Conservation (phyloP, 192 early-diverging fungal species). For the Polychytrium aggregatum region DNA sequence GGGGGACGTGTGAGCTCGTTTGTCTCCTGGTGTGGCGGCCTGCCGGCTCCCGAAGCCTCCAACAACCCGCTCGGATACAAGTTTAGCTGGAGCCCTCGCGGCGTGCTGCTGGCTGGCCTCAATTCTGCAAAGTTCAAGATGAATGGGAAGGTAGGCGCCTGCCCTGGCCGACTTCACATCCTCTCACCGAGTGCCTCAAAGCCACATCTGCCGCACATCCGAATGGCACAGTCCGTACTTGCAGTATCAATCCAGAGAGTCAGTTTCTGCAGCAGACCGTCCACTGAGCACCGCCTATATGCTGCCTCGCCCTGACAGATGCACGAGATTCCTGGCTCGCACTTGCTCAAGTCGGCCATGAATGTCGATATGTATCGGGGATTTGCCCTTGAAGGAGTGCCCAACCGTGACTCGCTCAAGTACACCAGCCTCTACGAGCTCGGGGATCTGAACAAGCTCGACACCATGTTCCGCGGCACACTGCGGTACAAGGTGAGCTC, state of each 20-base stretch:
- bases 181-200: neutral
- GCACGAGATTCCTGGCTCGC: constrained; percentile 50
- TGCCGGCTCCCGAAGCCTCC: constrained; percentile 91
- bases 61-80: constrained; percentile 99
- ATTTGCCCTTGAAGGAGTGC: constrained; percentile 85
- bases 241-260: too few species aligned
- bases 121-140: constrained; percentile 76
- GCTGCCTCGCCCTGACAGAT: constrained; percentile 15
- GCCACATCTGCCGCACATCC: too few species aligned
- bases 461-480: constrained; percentile 93
- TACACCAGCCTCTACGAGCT: constrained; percentile 83
- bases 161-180: too few species aligned
- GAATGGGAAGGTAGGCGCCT: constrained; percentile 55
- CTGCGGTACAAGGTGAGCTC: constrained; percentile 65
- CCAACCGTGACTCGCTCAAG: constrained; percentile 86
- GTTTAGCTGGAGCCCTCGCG: constrained; percentile 84
- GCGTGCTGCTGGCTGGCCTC: constrained; percentile 78
- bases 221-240: too few species aligned
- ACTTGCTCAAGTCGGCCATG: constrained; percentile 61
- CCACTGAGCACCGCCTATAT: too few species aligned
- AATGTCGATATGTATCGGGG: constrained; percentile 72
- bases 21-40: constrained; percentile 93
- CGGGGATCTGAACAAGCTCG: constrained; percentile 51
- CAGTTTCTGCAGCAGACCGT: too few species aligned
- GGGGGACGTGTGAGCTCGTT: constrained; percentile 66